A percentile compares a stretch with the other conserved stretches of the same genome.
phyloP scores from a whole-genome alignment of 306 rosid species.

The Vigna hirtella region DNA sequence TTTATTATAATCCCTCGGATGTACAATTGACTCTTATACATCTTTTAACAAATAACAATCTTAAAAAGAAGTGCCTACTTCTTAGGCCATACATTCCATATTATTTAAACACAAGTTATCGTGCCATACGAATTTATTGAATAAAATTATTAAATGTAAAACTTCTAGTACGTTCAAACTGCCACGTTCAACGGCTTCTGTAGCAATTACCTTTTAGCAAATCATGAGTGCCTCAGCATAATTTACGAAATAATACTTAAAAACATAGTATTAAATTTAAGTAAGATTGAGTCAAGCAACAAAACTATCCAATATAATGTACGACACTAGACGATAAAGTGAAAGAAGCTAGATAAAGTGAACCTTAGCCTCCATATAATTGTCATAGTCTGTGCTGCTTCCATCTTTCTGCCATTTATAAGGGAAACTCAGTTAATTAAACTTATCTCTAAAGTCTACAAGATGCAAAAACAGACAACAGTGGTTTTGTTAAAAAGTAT shows the following conservation, averaged over 20 bases:
- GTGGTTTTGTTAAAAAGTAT: conserved; percentile 31
- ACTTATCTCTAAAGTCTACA: conserved; percentile 22
- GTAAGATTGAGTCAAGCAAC: not conserved
- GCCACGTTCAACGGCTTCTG: not conserved
- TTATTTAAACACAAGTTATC: not conserved
- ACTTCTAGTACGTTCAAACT: conserved; percentile 9
- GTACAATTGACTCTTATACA: not conserved
- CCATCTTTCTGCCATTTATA: conserved; percentile 81
- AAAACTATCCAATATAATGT: conserved; percentile 5
- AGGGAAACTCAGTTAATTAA: conserved; percentile 11
- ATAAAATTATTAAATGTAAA: not conserved
- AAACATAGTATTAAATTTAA: too few relatives aligned
- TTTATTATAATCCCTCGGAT: not conserved
- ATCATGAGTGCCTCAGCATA: too few relatives aligned
- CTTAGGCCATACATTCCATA: not conserved
- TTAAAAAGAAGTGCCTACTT: not conserved
- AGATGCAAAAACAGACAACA: conserved; percentile 34
- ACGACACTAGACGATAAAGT: not conserved
- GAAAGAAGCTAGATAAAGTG: conserved; percentile 25
- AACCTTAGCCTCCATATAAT: conserved; percentile 91
- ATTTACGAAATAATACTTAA: too few relatives aligned
- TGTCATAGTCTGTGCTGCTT: conserved; percentile 72
- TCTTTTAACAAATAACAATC: not conserved
- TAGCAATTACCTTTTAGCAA: not conserved
- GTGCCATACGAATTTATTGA: not conserved